Percentiles rank a stretch among this genome's conserved stretches.
phyloP scores from a whole-genome alignment of 2,329 filamentous ascomycete genomes.

The Fusarium sp. region DNA sequence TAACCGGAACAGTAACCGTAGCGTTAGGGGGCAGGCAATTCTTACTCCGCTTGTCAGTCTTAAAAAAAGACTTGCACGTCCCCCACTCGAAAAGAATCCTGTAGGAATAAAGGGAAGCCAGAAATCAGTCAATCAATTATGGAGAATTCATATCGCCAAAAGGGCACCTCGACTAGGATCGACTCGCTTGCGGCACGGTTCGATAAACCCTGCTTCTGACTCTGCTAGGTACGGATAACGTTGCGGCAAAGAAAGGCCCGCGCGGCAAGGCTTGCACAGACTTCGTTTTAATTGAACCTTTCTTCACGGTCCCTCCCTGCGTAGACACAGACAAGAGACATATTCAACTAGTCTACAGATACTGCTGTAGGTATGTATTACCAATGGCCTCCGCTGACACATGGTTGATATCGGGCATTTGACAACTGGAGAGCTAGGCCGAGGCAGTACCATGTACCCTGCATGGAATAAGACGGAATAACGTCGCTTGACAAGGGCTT shows the following conservation, averaged over 20 bases:
- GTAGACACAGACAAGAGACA: background rate
- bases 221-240: too few species aligned
- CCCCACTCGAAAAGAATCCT: constrained; percentile 15
- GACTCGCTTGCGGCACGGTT: constrained; percentile 27
- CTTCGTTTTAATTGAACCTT: background rate
- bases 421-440: background rate
- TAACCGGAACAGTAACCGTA: background rate
- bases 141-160: constrained; percentile 7
- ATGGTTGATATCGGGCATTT: constrained; percentile 6
- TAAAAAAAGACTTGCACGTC: background rate
- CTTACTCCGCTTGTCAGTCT: constrained; percentile 5
- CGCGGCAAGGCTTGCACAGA: background rate
- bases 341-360: background rate
- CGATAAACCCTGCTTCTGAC: constrained; percentile 14
- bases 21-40: background rate
- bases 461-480: constrained; percentile 14
- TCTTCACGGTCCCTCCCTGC: background rate
- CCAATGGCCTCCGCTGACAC: constrained; percentile 9
- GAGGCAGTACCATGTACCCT: constrained; percentile 9
- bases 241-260: background rate
- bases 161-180: background rate
- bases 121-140: constrained; percentile 16
- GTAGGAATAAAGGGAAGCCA: background rate
- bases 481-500: constrained; percentile 13
- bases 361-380: constrained; percentile 1